Base-by-base conservation (phyloP, 1,284 basidiomycete species). In the Tylopilus sp. region DNA sequence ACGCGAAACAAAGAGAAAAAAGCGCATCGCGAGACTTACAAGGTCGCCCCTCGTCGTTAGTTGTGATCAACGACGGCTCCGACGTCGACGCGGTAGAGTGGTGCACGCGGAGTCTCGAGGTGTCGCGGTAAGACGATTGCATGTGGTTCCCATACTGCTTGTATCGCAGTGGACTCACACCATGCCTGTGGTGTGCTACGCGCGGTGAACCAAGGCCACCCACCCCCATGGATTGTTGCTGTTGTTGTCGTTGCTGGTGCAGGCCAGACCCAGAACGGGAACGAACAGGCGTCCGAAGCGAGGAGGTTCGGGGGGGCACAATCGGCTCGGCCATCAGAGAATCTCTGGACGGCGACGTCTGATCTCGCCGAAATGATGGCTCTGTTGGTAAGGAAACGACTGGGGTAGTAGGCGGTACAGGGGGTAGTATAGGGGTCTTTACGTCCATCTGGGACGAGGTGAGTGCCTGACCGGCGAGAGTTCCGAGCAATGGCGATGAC, bases 11-110 rank as follows among this genome's bases (percentile, higher is more conserved):
- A 18, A 53, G 38, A 40, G 44, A 23, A 16, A 52, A 39, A 41
- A 44, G 10, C 8, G 21, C 12, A 43, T 49, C 54, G 39, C 48
- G 45, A 34, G 48, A 70, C 76, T 72, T 67, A 78, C 81, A 68
- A 44, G 68, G 55, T 46, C 72, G 74, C 3, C 63, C 59, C 37
- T 77, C 79, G 44, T 81, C 78, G 31, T 70, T 69, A 31, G 63
- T 66, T 18, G 82, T 73, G 46, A 89, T 64, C 36, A 89, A 73
- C 7, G 86, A 89, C 6, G 88, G 86, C 65, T 90, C 86, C 33
- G 87, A 90, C 52, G 77, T 84, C 44, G 85, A 89, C 37, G 86
- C 85, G 7, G 77, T 79, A 28, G 83, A 81, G 31, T 81, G 81
- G 45, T 83, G 75, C 23, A 79, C 77, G 11, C 79, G 77, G 40